Evolutionary conservation across 768 basidiomycete species (phyloP).

Genomic region (Xanthoconium stramineum): DNA sequence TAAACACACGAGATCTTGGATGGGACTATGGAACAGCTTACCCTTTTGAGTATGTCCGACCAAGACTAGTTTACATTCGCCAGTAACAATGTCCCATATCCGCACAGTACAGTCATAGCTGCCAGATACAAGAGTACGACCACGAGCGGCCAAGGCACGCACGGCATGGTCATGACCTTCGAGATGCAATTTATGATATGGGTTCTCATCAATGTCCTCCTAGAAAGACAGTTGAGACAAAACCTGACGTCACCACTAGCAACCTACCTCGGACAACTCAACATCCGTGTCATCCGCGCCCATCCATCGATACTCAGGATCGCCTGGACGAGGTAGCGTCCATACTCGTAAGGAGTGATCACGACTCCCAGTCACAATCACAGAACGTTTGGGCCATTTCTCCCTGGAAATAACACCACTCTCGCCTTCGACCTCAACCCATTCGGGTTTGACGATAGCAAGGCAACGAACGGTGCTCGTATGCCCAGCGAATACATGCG

Average conservation of each 20-base stretch:
- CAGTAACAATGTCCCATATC: conserved; percentile 91
- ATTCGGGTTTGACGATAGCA: conserved; percentile 92
- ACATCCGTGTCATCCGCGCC: conserved; percentile 59
- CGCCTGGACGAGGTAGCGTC: conserved; percentile 64
- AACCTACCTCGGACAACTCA: conserved; percentile 50
- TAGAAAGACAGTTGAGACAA: conserved; percentile 23
- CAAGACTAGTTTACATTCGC: conserved; percentile 75
- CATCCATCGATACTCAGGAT: conserved; percentile 70
- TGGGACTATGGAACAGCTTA: conserved; percentile 27
- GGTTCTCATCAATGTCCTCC: conserved; percentile 76
- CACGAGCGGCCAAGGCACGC: conserved; percentile 87
- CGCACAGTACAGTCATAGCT: conserved; percentile 95
- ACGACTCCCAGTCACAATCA: conserved; percentile 72
- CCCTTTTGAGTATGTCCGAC: conserved; percentile 93
- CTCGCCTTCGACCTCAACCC: conserved; percentile 70
- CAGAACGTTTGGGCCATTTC: conserved; percentile 67
- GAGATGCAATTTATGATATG: conserved; percentile 82
- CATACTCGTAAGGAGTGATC: conserved; percentile 67
- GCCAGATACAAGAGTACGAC: conserved; percentile 87
- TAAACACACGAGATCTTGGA: conserved; percentile 1
- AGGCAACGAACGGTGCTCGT: conserved; percentile 95
- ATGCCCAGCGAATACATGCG: conserved; percentile 94
- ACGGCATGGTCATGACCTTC: conserved; percentile 92
- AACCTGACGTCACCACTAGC: background rate
- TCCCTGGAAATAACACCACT: conserved; percentile 60